These are phyloP conservation scores for Calendula officinalis DNA, from an alignment of 129 eudicot genomes.

Conservation along the genomic window DNA sequence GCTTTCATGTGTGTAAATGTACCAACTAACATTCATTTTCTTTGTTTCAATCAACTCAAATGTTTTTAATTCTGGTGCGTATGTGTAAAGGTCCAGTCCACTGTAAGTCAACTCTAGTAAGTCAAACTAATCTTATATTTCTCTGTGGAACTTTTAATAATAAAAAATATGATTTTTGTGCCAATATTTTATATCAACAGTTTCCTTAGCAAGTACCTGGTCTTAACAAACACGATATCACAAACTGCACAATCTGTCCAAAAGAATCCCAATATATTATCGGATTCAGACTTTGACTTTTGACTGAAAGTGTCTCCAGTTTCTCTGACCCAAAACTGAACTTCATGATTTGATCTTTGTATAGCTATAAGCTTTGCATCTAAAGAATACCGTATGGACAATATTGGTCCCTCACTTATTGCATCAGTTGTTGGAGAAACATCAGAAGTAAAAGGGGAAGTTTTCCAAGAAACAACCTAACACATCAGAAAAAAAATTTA, in stretches of 20 bases:
- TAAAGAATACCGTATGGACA: constrained; percentile 78
- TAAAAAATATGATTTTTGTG: too few species aligned
- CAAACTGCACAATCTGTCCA: constrained; percentile 86
- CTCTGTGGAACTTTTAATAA: too few species aligned
- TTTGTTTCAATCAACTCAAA: constrained; percentile 73
- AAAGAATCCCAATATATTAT: constrained; percentile 79
- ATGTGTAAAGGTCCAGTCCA: constrained; percentile 77
- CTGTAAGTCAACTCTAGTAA: constrained; percentile 45
- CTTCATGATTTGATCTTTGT: constrained; percentile 76
- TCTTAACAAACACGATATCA: constrained; percentile 40
- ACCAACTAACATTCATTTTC: constrained; percentile 86
- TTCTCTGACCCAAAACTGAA: constrained; percentile 85
- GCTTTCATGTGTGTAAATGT: constrained; percentile 93
- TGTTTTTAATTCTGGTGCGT: constrained; percentile 46
- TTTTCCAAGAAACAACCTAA: constrained; percentile 86
- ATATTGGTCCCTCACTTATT: constrained; percentile 71
- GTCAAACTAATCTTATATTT: constrained; percentile 6
- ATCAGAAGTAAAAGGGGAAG: constrained; percentile 61
- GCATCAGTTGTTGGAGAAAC: constrained; percentile 57
- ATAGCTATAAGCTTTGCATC: constrained; percentile 81
- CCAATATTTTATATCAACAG: too few species aligned
- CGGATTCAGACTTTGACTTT: constrained; percentile 73
- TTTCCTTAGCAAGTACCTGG: constrained; percentile 27
- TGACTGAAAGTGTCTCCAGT: constrained; percentile 62
- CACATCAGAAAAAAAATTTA: constrained; percentile 14